Conservation (phyloP, 305 asterid genomes). For the Fraxinus sp. region DNA sequence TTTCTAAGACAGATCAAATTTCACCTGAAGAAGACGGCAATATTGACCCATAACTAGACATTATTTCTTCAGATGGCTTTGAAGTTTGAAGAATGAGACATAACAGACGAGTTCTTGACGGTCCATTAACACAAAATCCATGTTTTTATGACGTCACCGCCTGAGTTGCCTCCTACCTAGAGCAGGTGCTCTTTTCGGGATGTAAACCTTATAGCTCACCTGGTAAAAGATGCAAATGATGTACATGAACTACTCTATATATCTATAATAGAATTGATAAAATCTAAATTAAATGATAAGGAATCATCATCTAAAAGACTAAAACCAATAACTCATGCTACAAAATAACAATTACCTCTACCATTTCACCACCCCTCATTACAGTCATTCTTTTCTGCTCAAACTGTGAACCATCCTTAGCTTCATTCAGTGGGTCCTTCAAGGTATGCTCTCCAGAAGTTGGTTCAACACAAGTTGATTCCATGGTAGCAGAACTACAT, state of each 20-base stretch:
- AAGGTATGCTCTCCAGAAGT: slow-evolving; percentile 36
- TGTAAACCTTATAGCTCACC: slow-evolving; percentile 93
- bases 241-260: not conserved
- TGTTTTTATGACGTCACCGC: slow-evolving; percentile 40
- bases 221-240: slow-evolving; percentile 34
- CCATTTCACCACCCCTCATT: slow-evolving; percentile 92
- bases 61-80: not conserved
- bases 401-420: slow-evolving; percentile 56
- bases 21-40: not conserved
- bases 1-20: not conserved
- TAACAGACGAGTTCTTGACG: not conserved
- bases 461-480: slow-evolving; percentile 31
- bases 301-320: not conserved
- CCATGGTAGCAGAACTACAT: slow-evolving; percentile 24
- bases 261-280: not conserved
- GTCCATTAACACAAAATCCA: not conserved
- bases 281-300: not conserved
- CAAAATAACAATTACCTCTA: slow-evolving; percentile 55
- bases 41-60: not conserved
- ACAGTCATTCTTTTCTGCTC: slow-evolving; percentile 86
- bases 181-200: slow-evolving; percentile 70
- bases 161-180: slow-evolving; percentile 66
- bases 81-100: not conserved
- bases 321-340: not conserved
- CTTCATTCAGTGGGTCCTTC: slow-evolving; percentile 41